Evolutionary conservation across 2,329 filamentous ascomycete species (phyloP), one percentile per base, ranked within the genome.

Genomic region (Trichophyton rubrum): DNA sequence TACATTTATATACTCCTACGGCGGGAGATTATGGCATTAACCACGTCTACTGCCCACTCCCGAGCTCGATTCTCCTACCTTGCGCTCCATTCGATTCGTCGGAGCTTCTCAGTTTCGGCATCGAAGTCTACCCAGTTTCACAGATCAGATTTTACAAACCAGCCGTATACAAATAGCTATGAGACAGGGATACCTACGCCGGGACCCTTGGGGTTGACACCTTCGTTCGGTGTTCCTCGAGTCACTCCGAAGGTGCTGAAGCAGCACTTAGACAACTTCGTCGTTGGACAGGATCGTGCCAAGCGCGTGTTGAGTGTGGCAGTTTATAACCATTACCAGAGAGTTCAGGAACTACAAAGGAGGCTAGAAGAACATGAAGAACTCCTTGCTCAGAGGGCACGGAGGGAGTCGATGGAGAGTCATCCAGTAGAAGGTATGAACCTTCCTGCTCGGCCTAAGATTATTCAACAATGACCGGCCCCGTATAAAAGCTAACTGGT

Each of bases 291-390:
- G 73, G 90, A 96, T 66, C 85, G 90, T 62, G 90, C 93, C 30
- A 79, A 99, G 79, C 95, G 95, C 73, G 89, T 91, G 13, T 85
- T 97, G 64, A 93, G 90, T 65, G 87, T 92, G 2, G 90, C 92
- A 5, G 88, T 99, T 30, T 96, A 95, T 77, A 96, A 97, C 70
- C 93, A 99, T 72, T 96, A 97, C 71, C 90, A 96, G 73, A 84
- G 89, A 55, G 82, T 96, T 62, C 85, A 91, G 67, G 85, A 88
- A 72, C 69, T 87, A 24, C 82, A 90, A 68, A 80, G 90, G 56
- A 84, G 86, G 62, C 84, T 93, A 65, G 85, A 91, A 60, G 90
- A 96, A 68, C 84, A 89, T 49, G 86, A 90, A 64, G 88, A 87
- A 74, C 70, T 85, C 57, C 78, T 86, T 68, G 83, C 88, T 47